Evolutionary conservation across 2,329 filamentous ascomycete species (phyloP), one percentile per base, ranked within the genome.

Genomic region (Trichoderma cornu-damae): DNA sequence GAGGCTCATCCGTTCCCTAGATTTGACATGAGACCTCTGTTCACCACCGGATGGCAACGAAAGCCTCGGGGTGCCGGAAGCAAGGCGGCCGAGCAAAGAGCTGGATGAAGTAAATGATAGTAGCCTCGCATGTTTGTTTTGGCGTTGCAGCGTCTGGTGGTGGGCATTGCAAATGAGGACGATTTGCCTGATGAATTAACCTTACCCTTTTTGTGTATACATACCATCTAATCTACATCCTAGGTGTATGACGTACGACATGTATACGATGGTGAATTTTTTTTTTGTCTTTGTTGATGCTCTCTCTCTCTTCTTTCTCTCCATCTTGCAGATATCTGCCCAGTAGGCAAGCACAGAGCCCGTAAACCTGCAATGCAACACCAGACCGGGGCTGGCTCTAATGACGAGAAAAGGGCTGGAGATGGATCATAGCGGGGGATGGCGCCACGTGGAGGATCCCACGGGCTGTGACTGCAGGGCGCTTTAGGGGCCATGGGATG

Each of bases 1-100:
- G 94, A 99, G 75, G 94, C 91, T 1, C 94, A 99, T 72, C 84
- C 89, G 1, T 80, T 99, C 59, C 94, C 94, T 6, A 79, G 88
- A 37, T 99, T 99, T 69, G 85, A 94, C 67, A 84, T 94, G 72
- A 86, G 84, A 1, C 83, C 81, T 64, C 72, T 90, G 35, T 91
- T 94, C 70, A 84, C 82, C 64, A 95, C 90, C 1, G 90, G 90
- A 1, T 96, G 90, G 90, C 75, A 83, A 72, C 77, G 90, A 59
- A 88, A 88, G 70, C 80, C 84, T 2, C 77, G 86, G 62, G 80
- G 77, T 60, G 67, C 66, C 47, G 66, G 74, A 8, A 77, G 76
- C 1, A 73, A 74, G 52, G 71, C 77, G 3, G 65, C 73, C 37
- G n/a, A 50, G 30, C 18, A 24, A 50, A 43, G 37, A 34, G 38